phyloP scores from a whole-genome alignment of 768 basidiomycete species.

The Lactarius indigo region DNA sequence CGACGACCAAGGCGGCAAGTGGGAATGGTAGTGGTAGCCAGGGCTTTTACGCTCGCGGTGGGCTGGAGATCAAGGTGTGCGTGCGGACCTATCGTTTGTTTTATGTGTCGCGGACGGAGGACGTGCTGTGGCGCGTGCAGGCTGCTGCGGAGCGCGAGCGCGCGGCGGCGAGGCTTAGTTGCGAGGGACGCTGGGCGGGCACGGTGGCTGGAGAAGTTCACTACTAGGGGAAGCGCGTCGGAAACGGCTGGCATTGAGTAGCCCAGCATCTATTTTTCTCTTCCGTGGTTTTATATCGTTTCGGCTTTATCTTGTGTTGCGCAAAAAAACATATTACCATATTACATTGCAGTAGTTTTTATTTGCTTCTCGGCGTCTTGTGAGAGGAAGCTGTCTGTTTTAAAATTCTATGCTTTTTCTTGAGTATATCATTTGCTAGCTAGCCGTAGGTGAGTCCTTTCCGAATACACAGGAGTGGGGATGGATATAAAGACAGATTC shows the following conservation, averaged over 20 bases:
- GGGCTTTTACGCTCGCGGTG: conserved; percentile 38
- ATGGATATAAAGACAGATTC: background rate
- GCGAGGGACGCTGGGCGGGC: background rate
- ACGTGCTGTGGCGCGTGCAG: conserved; percentile 51
- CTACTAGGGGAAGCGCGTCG: background rate
- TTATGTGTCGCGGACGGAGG: conserved; percentile 68
- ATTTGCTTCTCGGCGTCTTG: background rate
- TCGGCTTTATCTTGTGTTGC: background rate
- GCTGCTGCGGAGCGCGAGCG: conserved; percentile 40
- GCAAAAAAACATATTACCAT: background rate
- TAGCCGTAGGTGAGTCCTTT: background rate
- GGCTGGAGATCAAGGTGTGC: conserved; percentile 82
- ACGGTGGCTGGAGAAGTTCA: conserved; percentile 8
- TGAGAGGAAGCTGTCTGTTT: background rate
- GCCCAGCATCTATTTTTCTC: background rate
- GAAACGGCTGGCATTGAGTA: background rate
- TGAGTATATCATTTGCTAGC: background rate
- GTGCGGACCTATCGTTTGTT: conserved; percentile 78
- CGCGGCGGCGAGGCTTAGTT: conserved; percentile 10
- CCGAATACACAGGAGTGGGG: background rate
- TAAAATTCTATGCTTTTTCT: background rate
- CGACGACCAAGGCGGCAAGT: background rate
- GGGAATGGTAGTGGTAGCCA: background rate
- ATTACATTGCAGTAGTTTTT: background rate
- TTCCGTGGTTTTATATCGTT: background rate